These are phyloP conservation scores for Penicillium sp. DNA, from an alignment of 2,329 filamentous ascomycete species.

Conservation along the genomic window DNA sequence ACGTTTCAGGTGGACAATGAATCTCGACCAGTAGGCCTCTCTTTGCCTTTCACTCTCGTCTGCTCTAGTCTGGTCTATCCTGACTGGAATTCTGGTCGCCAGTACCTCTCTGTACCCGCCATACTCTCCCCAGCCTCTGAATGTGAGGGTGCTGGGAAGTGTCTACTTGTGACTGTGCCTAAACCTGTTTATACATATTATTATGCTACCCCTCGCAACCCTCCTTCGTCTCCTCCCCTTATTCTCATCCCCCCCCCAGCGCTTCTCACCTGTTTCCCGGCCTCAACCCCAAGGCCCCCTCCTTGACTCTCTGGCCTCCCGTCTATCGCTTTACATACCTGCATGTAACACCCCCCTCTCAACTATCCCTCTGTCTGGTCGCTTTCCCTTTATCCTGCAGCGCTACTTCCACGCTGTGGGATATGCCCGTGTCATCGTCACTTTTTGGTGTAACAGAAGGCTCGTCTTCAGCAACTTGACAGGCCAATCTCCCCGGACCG, in stretches of 20 bases:
- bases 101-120: conserved; percentile 25
- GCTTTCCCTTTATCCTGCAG: conserved; percentile 29
- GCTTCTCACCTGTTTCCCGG: conserved; percentile 11
- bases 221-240: conserved; percentile 12
- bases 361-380: conserved; percentile 19
- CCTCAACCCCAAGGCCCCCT: conserved; percentile 13
- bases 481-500: conserved; percentile 33
- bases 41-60: conserved; percentile 12
- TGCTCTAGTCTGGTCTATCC: conserved; percentile 12
- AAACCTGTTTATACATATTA: conserved; percentile 31
- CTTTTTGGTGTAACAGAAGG: conserved; percentile 41
- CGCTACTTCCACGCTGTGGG: conserved; percentile 37
- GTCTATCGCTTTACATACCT: conserved; percentile 24
- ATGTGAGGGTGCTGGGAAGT: conserved; percentile 25
- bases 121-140: conserved; percentile 30
- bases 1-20: conserved; percentile 23
- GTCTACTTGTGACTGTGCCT: conserved; percentile 30
- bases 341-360: conserved; percentile 27
- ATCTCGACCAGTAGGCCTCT: conserved; percentile 30
- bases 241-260: conserved; percentile 4
- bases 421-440: conserved; percentile 45
- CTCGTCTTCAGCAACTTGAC: conserved; percentile 37
- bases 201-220: conserved; percentile 10
- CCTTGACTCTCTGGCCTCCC: conserved; percentile 13
- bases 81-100: conserved; percentile 28